Conservation (phyloP, 495 filamentous ascomycete genomes). For the Immersiella caudata region DNA sequence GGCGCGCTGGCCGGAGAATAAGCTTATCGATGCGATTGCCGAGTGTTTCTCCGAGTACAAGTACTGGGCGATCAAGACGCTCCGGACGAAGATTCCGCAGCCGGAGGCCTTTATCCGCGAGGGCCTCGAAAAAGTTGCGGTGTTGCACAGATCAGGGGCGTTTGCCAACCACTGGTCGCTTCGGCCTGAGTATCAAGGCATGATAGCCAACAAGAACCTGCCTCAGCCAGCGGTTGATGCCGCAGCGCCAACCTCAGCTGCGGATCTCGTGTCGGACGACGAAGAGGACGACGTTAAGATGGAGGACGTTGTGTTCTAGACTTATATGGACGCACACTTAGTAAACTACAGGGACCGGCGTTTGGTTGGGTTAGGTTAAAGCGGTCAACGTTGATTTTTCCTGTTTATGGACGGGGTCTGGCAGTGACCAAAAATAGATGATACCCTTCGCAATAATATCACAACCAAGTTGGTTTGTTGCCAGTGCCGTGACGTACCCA, state of each 20-base stretch:
- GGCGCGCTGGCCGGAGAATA: constrained; percentile 81
- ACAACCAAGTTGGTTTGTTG: neutral
- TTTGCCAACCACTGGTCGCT: constrained; percentile 85
- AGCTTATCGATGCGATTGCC: constrained; percentile 82
- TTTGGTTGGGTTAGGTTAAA: neutral
- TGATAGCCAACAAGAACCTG: constrained; percentile 51
- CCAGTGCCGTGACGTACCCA: too few species aligned
- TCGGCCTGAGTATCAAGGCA: constrained; percentile 68
- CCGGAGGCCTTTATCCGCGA: constrained; percentile 91
- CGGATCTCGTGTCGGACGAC: constrained; percentile 59
- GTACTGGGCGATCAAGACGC: constrained; percentile 86
- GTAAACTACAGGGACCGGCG: neutral
- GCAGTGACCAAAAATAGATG: constrained; percentile 21
- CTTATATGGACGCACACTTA: neutral
- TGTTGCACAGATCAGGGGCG: constrained; percentile 73
- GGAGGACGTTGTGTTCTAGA: constrained; percentile 62
- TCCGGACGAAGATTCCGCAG: constrained; percentile 73
- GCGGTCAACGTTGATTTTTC: neutral
- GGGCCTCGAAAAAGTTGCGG: constrained; percentile 78
- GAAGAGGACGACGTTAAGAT: constrained; percentile 72
- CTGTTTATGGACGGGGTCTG: constrained; percentile 4
- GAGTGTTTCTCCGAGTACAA: constrained; percentile 76
- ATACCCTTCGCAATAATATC: constrained; percentile 29
- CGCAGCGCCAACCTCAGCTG: constrained; percentile 36
- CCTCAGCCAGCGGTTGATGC: constrained; percentile 54